Evolutionary conservation across 2,329 filamentous ascomycete species (phyloP).

Genomic region (Cryphonectria naterciae): DNA sequence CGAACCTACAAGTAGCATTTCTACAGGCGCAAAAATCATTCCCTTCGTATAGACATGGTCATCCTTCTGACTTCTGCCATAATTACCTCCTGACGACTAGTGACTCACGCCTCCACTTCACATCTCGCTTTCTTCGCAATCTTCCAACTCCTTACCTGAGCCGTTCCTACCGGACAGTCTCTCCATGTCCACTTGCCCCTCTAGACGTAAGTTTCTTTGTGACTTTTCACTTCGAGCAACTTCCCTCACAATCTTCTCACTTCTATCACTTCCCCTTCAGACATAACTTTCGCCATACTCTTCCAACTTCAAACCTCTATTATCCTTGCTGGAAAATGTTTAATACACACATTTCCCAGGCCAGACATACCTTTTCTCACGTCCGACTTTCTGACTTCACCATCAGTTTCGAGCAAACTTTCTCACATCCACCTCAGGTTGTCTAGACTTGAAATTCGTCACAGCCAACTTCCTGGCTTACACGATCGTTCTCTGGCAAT

Average conservation of each 20-base stretch:
- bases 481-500: not conserved
- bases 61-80: not conserved
- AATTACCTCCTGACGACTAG: not conserved
- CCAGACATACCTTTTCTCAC: not conserved
- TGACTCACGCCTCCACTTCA: too few species aligned
- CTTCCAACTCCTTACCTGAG: too few species aligned
- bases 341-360: not conserved
- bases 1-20: not conserved
- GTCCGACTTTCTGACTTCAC: not conserved
- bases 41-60: not conserved
- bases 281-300: not conserved
- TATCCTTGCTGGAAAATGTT: not conserved
- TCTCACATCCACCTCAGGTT: not conserved
- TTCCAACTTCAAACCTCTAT: not conserved
- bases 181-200: not conserved
- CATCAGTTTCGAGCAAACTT: not conserved
- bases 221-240: not conserved
- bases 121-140: too few species aligned
- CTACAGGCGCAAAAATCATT: too few species aligned
- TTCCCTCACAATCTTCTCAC: not conserved
- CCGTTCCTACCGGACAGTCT: not conserved
- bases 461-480: not conserved
- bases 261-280: not conserved
- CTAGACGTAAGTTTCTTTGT: not conserved
- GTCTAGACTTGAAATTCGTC: not conserved